Conservation (phyloP, 1,284 basidiomycete genomes). For the Pseudozyma hubeiensis region DNA sequence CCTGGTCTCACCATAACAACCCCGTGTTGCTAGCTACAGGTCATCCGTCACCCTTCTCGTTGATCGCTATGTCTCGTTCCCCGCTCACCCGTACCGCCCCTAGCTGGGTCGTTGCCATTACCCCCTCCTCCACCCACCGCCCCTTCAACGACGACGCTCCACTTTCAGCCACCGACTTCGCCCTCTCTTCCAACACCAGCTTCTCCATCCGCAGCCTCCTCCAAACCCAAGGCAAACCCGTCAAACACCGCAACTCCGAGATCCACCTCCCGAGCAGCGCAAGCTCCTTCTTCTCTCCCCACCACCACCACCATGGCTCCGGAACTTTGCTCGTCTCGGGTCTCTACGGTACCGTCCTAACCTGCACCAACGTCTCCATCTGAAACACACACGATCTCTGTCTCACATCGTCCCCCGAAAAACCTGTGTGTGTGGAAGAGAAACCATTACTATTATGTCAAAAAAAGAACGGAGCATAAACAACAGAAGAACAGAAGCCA, state of each 20-base stretch:
- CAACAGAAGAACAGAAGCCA: background rate
- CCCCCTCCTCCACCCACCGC: background rate
- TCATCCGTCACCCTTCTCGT: slow-evolving; percentile 75
- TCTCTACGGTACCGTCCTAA: slow-evolving; percentile 16
- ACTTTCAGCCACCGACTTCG: slow-evolving; percentile 15
- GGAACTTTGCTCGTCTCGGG: slow-evolving; percentile 37
- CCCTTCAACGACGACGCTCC: slow-evolving; percentile 6
- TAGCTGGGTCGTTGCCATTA: slow-evolving; percentile 27
- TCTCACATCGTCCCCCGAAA: background rate
- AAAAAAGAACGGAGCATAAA: background rate
- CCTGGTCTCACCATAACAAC: slow-evolving; percentile 69
- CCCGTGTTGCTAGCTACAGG: slow-evolving; percentile 75
- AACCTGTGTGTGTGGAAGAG: background rate
- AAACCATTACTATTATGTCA: slow-evolving; percentile 23
- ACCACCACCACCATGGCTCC: background rate
- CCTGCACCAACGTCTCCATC: slow-evolving; percentile 24
- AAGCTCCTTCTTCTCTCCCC: slow-evolving; percentile 7
- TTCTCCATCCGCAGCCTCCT: slow-evolving; percentile 17
- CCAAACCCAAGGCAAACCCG: slow-evolving; percentile 7
- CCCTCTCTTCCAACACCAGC: slow-evolving; percentile 9
- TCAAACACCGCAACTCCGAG: too few relatives aligned
- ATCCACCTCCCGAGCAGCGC: slow-evolving; percentile 8
- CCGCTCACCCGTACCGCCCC: slow-evolving; percentile 42
- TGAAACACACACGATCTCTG: background rate
- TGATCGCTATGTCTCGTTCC: slow-evolving; percentile 72